A percentile compares a stretch with the other conserved stretches of the same genome.
These are phyloP conservation scores for Stagonosporopsis cucurbitacearum DNA, from an alignment of 2,329 filamentous ascomycete genomes.

Conservation along the genomic window DNA sequence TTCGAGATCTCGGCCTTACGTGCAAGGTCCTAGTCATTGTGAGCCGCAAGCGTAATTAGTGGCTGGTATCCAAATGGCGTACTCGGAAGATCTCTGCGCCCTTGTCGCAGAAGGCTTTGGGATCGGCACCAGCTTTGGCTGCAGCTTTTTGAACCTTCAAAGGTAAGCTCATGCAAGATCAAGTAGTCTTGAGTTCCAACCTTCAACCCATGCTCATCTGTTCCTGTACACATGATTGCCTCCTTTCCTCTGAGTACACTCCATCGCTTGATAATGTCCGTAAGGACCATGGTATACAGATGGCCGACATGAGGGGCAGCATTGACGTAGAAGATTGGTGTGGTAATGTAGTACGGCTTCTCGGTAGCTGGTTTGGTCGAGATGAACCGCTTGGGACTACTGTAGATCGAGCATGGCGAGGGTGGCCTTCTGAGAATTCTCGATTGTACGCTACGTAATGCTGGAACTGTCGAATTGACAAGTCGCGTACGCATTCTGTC, in stretches of 20 bases:
- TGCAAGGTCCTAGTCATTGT: slow-evolving; percentile 65
- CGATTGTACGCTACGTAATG: slow-evolving; percentile 26
- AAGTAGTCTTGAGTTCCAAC: slow-evolving; percentile 35
- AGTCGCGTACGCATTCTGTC: slow-evolving; percentile 42
- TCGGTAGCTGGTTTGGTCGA: slow-evolving; percentile 28
- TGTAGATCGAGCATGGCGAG: slow-evolving; percentile 35
- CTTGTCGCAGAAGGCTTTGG: slow-evolving; percentile 86
- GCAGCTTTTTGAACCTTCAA: slow-evolving; percentile 83
- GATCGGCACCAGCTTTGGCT: slow-evolving; percentile 69
- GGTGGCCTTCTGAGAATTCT: slow-evolving; percentile 20
- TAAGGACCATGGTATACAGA: slow-evolving; percentile 88
- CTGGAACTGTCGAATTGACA: slow-evolving; percentile 25
- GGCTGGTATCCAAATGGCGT: slow-evolving; percentile 13
- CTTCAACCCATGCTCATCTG: slow-evolving; percentile 97
- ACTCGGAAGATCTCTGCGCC: slow-evolving; percentile 80
- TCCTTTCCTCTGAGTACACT: slow-evolving; percentile 74
- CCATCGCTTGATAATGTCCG: slow-evolving; percentile 94
- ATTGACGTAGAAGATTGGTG: slow-evolving; percentile 99
- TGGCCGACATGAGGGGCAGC: slow-evolving; percentile 94
- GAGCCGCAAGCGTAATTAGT: slow-evolving; percentile 7
- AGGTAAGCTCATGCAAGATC: slow-evolving; percentile 3
- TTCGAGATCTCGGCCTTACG: slow-evolving; percentile 71
- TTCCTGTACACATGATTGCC: slow-evolving; percentile 84
- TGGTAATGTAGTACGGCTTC: slow-evolving; percentile 95
- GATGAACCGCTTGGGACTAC: slow-evolving; percentile 23